Base-by-base conservation (phyloP, 257 asterid genomes). In the Ocimum tenuiflorum region DNA sequence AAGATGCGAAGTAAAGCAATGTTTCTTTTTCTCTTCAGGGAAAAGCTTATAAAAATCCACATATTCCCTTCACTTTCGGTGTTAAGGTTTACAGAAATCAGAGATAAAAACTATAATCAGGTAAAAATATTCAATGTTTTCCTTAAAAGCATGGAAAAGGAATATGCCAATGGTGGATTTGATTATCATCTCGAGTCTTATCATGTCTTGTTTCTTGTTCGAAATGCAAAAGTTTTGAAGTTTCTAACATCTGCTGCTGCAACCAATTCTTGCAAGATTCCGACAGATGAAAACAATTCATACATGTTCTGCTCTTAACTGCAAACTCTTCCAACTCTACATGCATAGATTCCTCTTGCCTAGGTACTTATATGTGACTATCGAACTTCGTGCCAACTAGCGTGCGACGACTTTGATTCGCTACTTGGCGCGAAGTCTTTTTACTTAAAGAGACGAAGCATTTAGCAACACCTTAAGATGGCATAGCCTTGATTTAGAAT, bases 21-120 rank as follows among this genome's bases (percentile, higher is more conserved):
- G 61, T 65, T 58, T 63, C 60, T 70, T 66, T 61, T 62, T 52
- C 71, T 61, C 56, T 46, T 56, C 20, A 54, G 60, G 22, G 15
- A 52, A 58, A 70, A 36, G 67, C 57, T 55, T 55, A 22, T 12
- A 13, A 11, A n/a, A 17, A 49, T 31, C 50, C 54, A 12, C 64
- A 63, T 66, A 42, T 72, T 62, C 81, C 55, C 45, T 48, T 38
- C 41, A 20, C 63, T 67, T 60, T 71, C 11, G 36, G 66, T 36
- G 50, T 65, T 33, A 70, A 64, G 65, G 54, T 60, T 75, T 57
- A 56, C 39, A 45, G 50, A 69, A 72, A 51, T 57, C 60, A 50
- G 31, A 63, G 27, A 43, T 38, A 42, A 24, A 22, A 46, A 48
- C 35, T 54, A 27, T 62, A 61, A 52, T 36, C 56, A 23, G 36